These are phyloP conservation scores for Hymenoscyphus repandus DNA, from an alignment of 2,329 filamentous ascomycete species.

Conservation along the genomic window DNA sequence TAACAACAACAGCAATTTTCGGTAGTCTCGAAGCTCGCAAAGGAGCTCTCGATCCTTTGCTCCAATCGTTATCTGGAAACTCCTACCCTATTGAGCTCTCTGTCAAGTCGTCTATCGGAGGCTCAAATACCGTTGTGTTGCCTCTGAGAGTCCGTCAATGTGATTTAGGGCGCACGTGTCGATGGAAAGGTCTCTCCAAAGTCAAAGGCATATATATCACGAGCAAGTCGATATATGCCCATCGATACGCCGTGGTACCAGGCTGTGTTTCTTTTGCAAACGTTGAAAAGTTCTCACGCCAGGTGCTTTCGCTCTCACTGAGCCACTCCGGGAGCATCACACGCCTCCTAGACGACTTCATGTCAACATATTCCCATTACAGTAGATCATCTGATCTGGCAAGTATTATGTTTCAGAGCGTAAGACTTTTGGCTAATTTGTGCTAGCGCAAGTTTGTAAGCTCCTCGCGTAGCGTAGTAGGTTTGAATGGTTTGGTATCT, in stretches of 20 bases:
- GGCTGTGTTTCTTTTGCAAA: conserved; percentile 12
- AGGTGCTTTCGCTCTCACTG: conserved; percentile 12
- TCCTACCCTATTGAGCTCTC: conserved; percentile 2
- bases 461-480: conserved; percentile 13
- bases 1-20: conserved; percentile 9
- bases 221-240: conserved; percentile 8
- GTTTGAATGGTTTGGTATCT: conserved; percentile 15
- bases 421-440: neutral
- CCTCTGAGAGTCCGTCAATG: conserved; percentile 15
- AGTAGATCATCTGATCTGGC: conserved; percentile 4
- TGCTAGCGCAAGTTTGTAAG: conserved; percentile 8
- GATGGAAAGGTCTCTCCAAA: conserved; percentile 17
- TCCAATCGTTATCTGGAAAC: conserved; percentile 8
- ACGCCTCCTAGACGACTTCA: conserved; percentile 13
- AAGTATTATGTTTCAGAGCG: neutral
- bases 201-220: conserved; percentile 17
- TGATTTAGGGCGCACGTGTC: conserved; percentile 7
- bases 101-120: conserved; percentile 1
- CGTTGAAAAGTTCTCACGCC: conserved; percentile 14
- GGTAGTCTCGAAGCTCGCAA: conserved; percentile 10
- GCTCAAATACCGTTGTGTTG: neutral
- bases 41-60: conserved; percentile 13
- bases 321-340: conserved; percentile 15
- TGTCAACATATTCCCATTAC: conserved; percentile 9
- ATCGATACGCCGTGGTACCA: conserved; percentile 16